These are phyloP conservation scores for Primulina tabacum DNA, from an alignment of 257 asterid genomes.

Conservation along the genomic window DNA sequence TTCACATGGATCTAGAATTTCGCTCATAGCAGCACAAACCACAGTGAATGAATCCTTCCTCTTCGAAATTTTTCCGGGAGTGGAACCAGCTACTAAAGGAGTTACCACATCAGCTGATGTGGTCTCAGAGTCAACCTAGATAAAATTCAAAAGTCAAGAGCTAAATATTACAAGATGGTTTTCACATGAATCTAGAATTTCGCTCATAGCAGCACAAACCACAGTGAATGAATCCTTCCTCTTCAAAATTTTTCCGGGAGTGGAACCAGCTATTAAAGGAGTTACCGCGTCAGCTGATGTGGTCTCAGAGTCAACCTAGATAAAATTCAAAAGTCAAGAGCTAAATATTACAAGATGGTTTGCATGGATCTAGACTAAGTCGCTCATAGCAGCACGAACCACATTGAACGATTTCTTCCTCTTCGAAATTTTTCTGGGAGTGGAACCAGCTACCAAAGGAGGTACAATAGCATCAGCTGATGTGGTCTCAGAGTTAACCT, in stretches of 20 bases:
- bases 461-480: not conserved
- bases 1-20: conserved; percentile 16
- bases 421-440: not conserved
- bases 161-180: not conserved
- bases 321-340: not conserved
- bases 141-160: not conserved
- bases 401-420: not conserved
- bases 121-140: not conserved
- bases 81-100: not conserved
- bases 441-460: not conserved
- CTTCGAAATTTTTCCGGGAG: not conserved
- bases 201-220: conserved; percentile 35
- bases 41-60: conserved; percentile 4
- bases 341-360: not conserved
- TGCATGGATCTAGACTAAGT: conserved; percentile 7
- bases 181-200: conserved; percentile 16
- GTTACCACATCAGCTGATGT: not conserved
- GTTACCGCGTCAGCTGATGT: not conserved
- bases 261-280: not conserved
- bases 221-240: conserved; percentile 1
- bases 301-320: not conserved
- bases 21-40: conserved; percentile 35
- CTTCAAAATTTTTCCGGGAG: not conserved
- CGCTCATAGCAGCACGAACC: not conserved
- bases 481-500: not conserved